Evolutionary conservation across 441 rosid genomes (phyloP), one percentile per base, ranked within the genome.

Genomic region (Daphne laureola): DNA sequence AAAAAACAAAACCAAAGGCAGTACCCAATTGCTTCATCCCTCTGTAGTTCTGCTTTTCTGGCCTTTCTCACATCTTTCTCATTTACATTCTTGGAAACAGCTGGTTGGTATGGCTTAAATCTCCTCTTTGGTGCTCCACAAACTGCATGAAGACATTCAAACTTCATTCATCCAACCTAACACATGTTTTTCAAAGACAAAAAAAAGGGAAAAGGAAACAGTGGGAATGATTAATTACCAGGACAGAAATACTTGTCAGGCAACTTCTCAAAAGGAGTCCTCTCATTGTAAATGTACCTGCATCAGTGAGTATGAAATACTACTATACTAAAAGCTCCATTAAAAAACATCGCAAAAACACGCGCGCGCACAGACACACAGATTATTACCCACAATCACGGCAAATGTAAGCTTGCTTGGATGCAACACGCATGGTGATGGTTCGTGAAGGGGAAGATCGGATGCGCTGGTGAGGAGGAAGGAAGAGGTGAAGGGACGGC

Each of bases 71-170:
- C 76, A 52, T 72, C 87, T 7, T 58, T 63, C 42, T 64, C 79
- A 31, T 91, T 88, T 1, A 74, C 93, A 54, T 71, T 78, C 74
- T 70, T 88, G 54, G 61, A 15, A 61, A 80, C 93, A 15, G 78
- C 59, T 0, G 95, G 83, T 57, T 62, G 57, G 63, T 82, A 91
- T 14, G 77, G 58, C 76, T 70, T 88, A 43, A 91, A 88, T 61
- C 98, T 78, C 64, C 98, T 68, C 66, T 91, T 91, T 8, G 98
- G 96, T 67, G 96, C 98, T 56, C 89, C 95, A 69, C 96, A 91
- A 46, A 91, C 98, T 88, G 82, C 74, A 74, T 49, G 31, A 15
- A 13, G 15, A 49, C 15, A 35, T 49, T 49, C 3, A 52, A 31
- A 31, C 38, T 31, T 31, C 38, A 31, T 2, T 31, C 9, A 31